Evolutionary conservation across 352 stramenopile genomes (phyloP).

Genomic region (Globisporangium canariense): DNA sequence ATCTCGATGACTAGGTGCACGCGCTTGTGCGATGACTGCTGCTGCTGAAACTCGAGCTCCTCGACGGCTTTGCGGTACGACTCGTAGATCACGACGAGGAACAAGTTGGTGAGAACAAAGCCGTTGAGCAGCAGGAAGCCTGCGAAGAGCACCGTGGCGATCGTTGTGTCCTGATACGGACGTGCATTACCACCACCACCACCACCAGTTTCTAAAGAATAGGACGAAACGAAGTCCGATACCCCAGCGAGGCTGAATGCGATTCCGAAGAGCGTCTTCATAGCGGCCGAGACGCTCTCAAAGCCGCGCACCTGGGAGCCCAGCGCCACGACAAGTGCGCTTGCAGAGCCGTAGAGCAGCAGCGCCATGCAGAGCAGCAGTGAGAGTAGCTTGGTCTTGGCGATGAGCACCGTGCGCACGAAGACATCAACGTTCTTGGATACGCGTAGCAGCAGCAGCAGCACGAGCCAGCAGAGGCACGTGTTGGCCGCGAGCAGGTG

Average conservation of each 20-base stretch:
- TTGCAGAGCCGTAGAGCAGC: slow-evolving; percentile 46
- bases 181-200: background rate
- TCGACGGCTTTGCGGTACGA: slow-evolving; percentile 29
- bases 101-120: slow-evolving; percentile 41
- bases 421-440: slow-evolving; percentile 38
- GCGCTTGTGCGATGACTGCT: slow-evolving; percentile 18
- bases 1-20: slow-evolving; percentile 28
- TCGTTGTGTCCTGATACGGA: slow-evolving; percentile 20
- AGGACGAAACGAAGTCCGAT: slow-evolving; percentile 2
- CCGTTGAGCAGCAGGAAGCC: slow-evolving; percentile 45
- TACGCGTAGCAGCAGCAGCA: slow-evolving; percentile 41
- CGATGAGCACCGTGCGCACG: slow-evolving; percentile 30
- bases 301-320: slow-evolving; percentile 30
- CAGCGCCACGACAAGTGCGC: slow-evolving; percentile 36
- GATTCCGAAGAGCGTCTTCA: slow-evolving; percentile 35
- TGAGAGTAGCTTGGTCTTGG: slow-evolving; percentile 27
- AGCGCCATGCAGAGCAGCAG: slow-evolving; percentile 31
- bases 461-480: slow-evolving; percentile 41
- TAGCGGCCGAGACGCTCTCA: slow-evolving; percentile 29
- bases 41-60: slow-evolving; percentile 23
- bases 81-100: slow-evolving; percentile 45
- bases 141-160: slow-evolving; percentile 30
- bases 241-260: slow-evolving; percentile 23
- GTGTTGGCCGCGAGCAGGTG: slow-evolving; percentile 32
- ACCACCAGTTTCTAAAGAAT: background rate